Percentiles rank a stretch among this genome's conserved stretches.
Evolutionary conservation across 345 rosid species (phyloP).

Genomic region (Streptanthus diversifolius): DNA sequence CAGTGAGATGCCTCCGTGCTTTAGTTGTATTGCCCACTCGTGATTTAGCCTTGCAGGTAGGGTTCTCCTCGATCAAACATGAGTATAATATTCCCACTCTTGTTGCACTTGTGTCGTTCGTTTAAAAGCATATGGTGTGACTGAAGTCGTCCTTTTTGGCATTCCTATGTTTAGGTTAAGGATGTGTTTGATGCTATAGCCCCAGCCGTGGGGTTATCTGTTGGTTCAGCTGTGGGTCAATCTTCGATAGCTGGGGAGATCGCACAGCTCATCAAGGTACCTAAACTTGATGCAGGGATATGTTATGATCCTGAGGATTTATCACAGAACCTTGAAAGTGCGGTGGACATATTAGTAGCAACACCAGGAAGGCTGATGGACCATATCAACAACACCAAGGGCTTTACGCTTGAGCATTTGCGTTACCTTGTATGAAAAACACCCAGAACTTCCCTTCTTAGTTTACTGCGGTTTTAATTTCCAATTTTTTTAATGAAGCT

Average conservation of each 20-base stretch:
- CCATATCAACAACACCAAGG: constrained; percentile 77
- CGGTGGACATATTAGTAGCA: constrained; percentile 90
- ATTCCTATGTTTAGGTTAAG: constrained; percentile 57
- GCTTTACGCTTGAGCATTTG: constrained; percentile 92
- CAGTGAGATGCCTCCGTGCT: constrained; percentile 79
- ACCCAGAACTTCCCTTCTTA: not conserved
- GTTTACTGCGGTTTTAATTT: not conserved
- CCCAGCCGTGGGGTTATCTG: constrained; percentile 84
- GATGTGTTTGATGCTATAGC: constrained; percentile 89
- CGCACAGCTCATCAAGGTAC: constrained; percentile 65
- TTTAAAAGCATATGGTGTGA: not conserved
- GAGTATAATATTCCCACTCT: not conserved
- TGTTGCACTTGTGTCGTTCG: not conserved
- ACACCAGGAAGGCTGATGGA: constrained; percentile 99
- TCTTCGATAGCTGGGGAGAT: constrained; percentile 88
- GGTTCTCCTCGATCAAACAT: not conserved
- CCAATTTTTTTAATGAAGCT: not conserved
- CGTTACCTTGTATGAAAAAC: constrained; percentile 72
- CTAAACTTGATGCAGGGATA: constrained; percentile 75
- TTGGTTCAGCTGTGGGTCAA: constrained; percentile 95
- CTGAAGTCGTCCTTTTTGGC: constrained; percentile 4
- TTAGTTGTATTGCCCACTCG: constrained; percentile 93
- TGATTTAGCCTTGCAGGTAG: constrained; percentile 88
- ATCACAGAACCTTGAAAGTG: constrained; percentile 50
- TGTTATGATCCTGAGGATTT: constrained; percentile 74